Evolutionary conservation across 2,329 filamentous ascomycete genomes (phyloP), one percentile per base, ranked within the genome.

Genomic region (Diplodia corticola): DNA sequence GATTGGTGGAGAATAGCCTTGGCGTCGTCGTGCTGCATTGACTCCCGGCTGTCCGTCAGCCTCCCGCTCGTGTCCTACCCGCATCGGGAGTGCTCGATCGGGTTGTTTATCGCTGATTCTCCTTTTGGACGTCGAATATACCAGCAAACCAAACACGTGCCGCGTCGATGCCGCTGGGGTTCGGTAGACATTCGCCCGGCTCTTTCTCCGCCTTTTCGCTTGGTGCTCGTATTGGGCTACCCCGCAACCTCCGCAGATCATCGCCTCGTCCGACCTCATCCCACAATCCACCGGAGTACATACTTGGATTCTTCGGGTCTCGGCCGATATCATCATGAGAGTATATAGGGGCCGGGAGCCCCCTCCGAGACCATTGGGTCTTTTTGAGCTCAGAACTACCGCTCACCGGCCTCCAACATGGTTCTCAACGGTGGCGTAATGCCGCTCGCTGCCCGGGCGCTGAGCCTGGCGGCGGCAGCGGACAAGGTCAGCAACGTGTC

Each of bases 201-300:
- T 35, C 33, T 24, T 20, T 61, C 12, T 61, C 57, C 57, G 57
- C 40, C 44, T 49, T 61, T 44, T 61, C 44, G 40, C 17, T 61
- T 49, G n/a, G 57, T 22, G 9, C 44, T 61, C 57, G 57, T 61
- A 61, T 61, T 49, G 26, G 24, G 6, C 57, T 49, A 61, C 57
- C 57, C 57, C 57, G 57, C 57, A 61, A n/a, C 57, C 57, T 61
- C 57, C 57, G 57, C 57, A 61, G 57, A 61, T 61, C 57, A 49
- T 61, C 57, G 26, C 57, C 57, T 49, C 13, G 57, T 49, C 57
- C 26, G 57, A 61, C 55, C 55, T 61, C 57, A 61, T 61, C 44
- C 57, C 44, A 61, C 57, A 61, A 61, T 17, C 57, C 57, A 61
- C 57, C 57, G 57, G 57, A 61, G 57, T 35, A 61, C 49, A 61